Conservation (phyloP, 306 rosid species). For the Lotus japonicus region DNA sequence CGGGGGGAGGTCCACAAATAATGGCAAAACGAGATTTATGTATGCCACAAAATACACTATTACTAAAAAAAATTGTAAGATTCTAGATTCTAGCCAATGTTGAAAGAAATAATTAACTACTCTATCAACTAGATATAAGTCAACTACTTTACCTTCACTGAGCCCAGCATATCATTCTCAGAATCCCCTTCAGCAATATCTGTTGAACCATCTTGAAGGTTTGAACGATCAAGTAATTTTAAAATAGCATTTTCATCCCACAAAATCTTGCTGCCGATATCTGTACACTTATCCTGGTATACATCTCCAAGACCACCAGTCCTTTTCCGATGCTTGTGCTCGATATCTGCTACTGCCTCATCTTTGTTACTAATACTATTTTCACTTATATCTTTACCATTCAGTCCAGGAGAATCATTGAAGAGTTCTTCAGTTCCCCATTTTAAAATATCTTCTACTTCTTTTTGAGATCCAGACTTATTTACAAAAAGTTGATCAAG, state of each 20-base stretch:
- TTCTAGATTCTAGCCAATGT: conserved; percentile 18
- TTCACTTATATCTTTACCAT: conserved; percentile 61
- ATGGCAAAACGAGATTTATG: background rate
- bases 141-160: conserved; percentile 72
- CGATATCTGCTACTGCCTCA: conserved; percentile 61
- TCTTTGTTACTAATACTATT: conserved; percentile 62
- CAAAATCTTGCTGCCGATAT: conserved; percentile 61
- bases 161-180: conserved; percentile 93
- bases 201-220: conserved; percentile 67
- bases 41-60: background rate
- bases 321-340: conserved; percentile 85
- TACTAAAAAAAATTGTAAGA: background rate
- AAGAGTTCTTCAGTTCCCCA: conserved; percentile 99
- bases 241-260: conserved; percentile 98
- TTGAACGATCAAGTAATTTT: conserved; percentile 90
- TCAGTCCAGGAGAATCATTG: conserved; percentile 51
- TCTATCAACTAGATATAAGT: conserved; percentile 14
- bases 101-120: background rate
- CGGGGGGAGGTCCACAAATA: background rate
- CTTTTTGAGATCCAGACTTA: conserved; percentile 95
- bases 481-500: conserved; percentile 98
- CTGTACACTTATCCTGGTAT: conserved; percentile 89
- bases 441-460: conserved; percentile 92
- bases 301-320: conserved; percentile 95
- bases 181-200: conserved; percentile 86